phyloP scores from a whole-genome alignment of 352 stramenopile species.

The Globisporangium camurandrum region DNA sequence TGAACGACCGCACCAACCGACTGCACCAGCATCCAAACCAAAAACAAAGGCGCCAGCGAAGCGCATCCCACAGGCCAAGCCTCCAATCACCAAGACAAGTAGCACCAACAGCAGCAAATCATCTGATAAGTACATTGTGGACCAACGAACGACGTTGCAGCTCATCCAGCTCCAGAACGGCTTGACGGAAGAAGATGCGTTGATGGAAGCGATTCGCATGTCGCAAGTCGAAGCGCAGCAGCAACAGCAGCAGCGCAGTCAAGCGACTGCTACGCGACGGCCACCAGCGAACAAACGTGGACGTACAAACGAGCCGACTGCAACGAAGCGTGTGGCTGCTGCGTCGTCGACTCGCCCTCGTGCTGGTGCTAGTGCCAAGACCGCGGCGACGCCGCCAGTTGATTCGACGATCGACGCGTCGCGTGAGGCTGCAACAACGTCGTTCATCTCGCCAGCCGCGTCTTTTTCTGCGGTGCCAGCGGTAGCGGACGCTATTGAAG shows the following conservation, averaged over 20 bases:
- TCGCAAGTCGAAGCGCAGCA: conserved; percentile 22
- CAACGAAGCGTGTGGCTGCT: neutral
- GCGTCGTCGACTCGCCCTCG: no score
- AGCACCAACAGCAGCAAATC: neutral
- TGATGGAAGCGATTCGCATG: conserved; percentile 56
- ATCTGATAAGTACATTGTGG: conserved; percentile 17
- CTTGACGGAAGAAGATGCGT: conserved; percentile 65
- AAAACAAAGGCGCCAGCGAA: neutral
- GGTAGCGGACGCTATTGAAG: neutral
- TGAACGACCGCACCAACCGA: no score
- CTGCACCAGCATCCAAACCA: no score
- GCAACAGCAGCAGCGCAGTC: neutral
- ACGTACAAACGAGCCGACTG: neutral
- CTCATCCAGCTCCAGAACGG: conserved; percentile 64
- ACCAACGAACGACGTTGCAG: conserved; percentile 27
- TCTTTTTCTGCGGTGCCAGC: neutral
- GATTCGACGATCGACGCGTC: no score
- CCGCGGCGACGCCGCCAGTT: no score
- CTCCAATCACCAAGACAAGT: neutral
- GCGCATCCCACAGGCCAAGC: conserved; percentile 1
- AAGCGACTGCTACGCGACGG: neutral
- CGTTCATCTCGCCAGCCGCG: no score
- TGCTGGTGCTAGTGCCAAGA: no score
- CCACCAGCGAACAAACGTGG: neutral
- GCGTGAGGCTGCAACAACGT: no score